Conservation (phyloP, 495 filamentous ascomycete genomes). For the Hyphodiscus hymeniophilus region DNA sequence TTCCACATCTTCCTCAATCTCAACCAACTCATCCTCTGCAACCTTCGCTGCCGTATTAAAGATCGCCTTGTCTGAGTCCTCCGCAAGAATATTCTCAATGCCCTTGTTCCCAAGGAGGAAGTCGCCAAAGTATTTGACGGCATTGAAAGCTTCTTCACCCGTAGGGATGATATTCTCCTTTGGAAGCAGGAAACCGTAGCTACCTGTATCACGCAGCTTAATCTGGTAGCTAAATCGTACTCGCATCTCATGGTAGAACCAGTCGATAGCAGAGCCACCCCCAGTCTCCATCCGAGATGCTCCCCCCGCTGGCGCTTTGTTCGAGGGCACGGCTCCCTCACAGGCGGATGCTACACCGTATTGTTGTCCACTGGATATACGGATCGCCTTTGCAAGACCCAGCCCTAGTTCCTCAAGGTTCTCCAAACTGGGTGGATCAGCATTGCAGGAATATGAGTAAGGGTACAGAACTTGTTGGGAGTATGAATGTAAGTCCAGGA, state of each 20-base stretch:
- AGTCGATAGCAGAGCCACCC: constrained; percentile 87
- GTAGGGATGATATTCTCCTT: constrained; percentile 83
- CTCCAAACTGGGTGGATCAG: constrained; percentile 75
- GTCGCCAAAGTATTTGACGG: constrained; percentile 71
- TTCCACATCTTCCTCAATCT: constrained; percentile 36
- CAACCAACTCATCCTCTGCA: constrained; percentile 9
- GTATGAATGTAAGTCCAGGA: constrained; percentile 91
- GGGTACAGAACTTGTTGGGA: constrained; percentile 93
- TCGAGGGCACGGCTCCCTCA: constrained; percentile 56
- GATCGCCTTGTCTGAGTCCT: constrained; percentile 5
- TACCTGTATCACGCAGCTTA: constrained; percentile 89
- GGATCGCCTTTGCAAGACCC: constrained; percentile 84
- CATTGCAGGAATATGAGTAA: constrained; percentile 75
- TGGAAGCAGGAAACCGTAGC: constrained; percentile 88
- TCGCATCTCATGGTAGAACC: constrained; percentile 84
- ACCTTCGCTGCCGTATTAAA: background rate
- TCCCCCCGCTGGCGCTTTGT: constrained; percentile 4
- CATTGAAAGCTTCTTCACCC: constrained; percentile 76
- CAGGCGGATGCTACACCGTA: constrained; percentile 86
- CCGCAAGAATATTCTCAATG: constrained; percentile 31
- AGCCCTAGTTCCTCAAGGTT: constrained; percentile 85
- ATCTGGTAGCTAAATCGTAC: constrained; percentile 89
- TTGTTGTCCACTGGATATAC: constrained; percentile 59
- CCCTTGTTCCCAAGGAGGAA: constrained; percentile 62
- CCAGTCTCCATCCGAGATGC: constrained; percentile 45